phyloP scores from a whole-genome alignment of 1,284 basidiomycete species.

The Hypsizygus ulmarius region DNA sequence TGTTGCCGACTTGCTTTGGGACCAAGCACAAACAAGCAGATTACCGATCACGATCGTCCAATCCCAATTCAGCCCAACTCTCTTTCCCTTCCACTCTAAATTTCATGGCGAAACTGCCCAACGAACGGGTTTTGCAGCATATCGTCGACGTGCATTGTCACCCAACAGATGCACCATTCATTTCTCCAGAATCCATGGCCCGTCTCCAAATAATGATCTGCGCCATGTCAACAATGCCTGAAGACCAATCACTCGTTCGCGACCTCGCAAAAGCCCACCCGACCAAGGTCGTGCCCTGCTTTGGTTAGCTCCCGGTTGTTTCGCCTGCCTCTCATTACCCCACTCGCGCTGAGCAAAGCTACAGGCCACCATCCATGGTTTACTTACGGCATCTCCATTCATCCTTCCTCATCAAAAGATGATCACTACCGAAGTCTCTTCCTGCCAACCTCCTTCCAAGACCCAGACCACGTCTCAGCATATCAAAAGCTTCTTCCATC shows the following conservation, averaged over 20 bases:
- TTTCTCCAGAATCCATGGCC: constrained; percentile 45
- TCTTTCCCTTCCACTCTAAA: background rate
- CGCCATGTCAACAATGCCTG: constrained; percentile 66
- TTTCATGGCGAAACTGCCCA: constrained; percentile 21
- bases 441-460: constrained; percentile 26
- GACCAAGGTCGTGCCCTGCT: constrained; percentile 69
- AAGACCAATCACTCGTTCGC: constrained; percentile 64
- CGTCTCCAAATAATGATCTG: constrained; percentile 61
- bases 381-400: constrained; percentile 62
- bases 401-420: constrained; percentile 44
- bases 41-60: background rate
- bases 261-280: constrained; percentile 57
- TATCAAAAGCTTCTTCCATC: constrained; percentile 52
- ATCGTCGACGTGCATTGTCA: constrained; percentile 80
- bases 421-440: constrained; percentile 69
- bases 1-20: background rate
- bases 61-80: constrained; percentile 4
- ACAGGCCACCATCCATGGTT: constrained; percentile 87
- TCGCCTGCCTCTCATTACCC: constrained; percentile 1
- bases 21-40: background rate
- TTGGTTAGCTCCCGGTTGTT: constrained; percentile 47
- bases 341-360: constrained; percentile 10
- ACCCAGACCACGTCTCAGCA: constrained; percentile 27
- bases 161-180: constrained; percentile 62
- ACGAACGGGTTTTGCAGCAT: constrained; percentile 51